phyloP scores from a whole-genome alignment of 306 rosid genomes.

The Vigna mungo region DNA sequence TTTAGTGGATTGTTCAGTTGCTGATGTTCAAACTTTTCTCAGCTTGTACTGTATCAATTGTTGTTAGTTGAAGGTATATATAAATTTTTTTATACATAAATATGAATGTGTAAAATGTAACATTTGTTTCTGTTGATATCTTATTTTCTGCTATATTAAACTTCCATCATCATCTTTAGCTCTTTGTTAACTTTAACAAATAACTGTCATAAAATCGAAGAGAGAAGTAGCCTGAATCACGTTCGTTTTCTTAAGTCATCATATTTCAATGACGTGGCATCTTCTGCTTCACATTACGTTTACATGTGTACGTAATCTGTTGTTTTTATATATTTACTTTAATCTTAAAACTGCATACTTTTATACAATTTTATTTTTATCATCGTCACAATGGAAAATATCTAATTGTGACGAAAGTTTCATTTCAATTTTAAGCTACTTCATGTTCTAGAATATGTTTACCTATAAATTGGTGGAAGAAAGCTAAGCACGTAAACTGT shows the following conservation, averaged over 20 bases:
- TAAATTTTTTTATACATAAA: neutral
- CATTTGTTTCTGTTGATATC: neutral
- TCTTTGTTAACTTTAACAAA: neutral
- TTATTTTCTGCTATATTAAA: too few relatives aligned
- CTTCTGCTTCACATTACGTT: neutral
- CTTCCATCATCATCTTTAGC: neutral
- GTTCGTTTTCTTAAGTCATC: neutral
- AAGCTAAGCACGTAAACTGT: too few relatives aligned
- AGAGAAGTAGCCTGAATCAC: neutral
- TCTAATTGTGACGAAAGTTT: too few relatives aligned
- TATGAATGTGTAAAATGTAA: constrained; percentile 19
- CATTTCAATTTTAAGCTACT: too few relatives aligned
- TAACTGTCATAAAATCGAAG: neutral
- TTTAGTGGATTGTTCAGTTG: constrained; percentile 40
- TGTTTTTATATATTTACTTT: too few relatives aligned
- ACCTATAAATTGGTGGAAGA: too few relatives aligned
- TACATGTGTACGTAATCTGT: neutral
- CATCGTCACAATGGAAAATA: too few relatives aligned
- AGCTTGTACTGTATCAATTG: constrained; percentile 39
- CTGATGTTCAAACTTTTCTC: constrained; percentile 28
- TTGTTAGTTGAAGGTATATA: constrained; percentile 32
- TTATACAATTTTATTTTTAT: too few relatives aligned
- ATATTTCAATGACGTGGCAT: neutral
- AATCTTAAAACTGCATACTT: too few relatives aligned
- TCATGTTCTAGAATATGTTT: too few relatives aligned